Percentiles rank a stretch among this genome's conserved stretches.
Conservation (phyloP, 768 basidiomycete species). For the Suillus sp. region DNA sequence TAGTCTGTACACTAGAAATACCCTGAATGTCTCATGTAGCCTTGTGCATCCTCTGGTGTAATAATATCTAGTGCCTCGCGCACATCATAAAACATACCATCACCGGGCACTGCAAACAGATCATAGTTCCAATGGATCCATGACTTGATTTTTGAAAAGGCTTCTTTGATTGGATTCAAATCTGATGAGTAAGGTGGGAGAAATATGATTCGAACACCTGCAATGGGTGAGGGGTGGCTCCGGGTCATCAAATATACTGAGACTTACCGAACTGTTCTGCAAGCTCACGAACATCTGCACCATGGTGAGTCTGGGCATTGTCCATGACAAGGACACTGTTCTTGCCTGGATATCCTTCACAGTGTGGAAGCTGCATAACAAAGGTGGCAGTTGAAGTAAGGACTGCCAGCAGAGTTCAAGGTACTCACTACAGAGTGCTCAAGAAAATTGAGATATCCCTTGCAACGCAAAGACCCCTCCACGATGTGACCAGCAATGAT, state of each 20-base stretch:
- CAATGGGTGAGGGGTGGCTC: no score
- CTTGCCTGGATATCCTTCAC: slow-evolving; percentile 19
- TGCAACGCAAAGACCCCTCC: slow-evolving; percentile 33
- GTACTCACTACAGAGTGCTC: no score
- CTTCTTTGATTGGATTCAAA: slow-evolving; percentile 43
- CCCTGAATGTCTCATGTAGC: slow-evolving; percentile 18
- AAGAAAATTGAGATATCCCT: neutral
- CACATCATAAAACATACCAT: slow-evolving; percentile 9
- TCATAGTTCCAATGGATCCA: slow-evolving; percentile 15
- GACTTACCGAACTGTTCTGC: slow-evolving; percentile 16
- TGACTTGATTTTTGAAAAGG: slow-evolving; percentile 39
- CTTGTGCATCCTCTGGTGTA: slow-evolving; percentile 12
- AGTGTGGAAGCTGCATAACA: slow-evolving; percentile 1
- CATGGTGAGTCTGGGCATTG: slow-evolving; percentile 24
- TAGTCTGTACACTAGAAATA: slow-evolving; percentile 10
- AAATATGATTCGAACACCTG: slow-evolving; percentile 24
- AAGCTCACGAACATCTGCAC: slow-evolving; percentile 14
- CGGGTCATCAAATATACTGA: no score
- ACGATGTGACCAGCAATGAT: slow-evolving; percentile 31
- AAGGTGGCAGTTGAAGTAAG: no score
- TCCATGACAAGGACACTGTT: slow-evolving; percentile 24
- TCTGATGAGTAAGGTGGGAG: slow-evolving; percentile 44
- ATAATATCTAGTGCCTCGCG: slow-evolving; percentile 14
- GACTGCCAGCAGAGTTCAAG: no score
- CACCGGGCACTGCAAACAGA: slow-evolving; percentile 12